Percentiles rank a stretch among this genome's conserved stretches.
Evolutionary conservation across 257 asterid genomes (phyloP).

Genomic region (Coffea canephora): DNA sequence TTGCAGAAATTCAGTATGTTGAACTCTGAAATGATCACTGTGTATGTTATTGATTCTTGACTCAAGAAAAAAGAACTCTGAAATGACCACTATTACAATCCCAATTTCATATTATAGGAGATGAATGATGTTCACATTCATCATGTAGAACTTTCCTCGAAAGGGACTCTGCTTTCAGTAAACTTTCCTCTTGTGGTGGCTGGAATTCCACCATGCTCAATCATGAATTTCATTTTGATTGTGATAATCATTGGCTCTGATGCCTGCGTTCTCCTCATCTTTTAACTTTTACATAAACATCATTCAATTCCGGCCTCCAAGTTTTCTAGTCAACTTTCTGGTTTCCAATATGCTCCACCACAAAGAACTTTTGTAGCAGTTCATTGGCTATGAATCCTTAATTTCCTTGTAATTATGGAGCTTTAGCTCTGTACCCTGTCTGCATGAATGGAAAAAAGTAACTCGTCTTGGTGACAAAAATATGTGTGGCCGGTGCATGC

Average conservation of each 20-base stretch:
- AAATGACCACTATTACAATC: not conserved
- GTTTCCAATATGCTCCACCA: not conserved
- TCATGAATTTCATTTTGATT: constrained; percentile 1
- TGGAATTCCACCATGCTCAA: not conserved
- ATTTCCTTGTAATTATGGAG: not conserved
- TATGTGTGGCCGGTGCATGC: constrained; percentile 23
- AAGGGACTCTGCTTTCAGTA: not conserved
- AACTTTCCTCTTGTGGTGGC: not conserved
- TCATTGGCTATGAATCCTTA: not conserved
- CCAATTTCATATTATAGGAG: not conserved
- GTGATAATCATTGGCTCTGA: not conserved
- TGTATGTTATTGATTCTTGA: too few species aligned
- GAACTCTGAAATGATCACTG: not conserved
- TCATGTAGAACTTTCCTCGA: not conserved
- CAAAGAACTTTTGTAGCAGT: not conserved
- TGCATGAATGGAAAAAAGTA: not conserved
- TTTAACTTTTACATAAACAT: not conserved
- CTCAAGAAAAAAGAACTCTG: too few species aligned
- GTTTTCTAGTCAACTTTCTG: not conserved
- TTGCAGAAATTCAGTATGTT: not conserved
- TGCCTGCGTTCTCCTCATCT: not conserved
- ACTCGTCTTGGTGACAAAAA: not conserved
- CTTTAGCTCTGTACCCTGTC: not conserved
- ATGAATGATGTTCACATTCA: not conserved
- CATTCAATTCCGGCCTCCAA: not conserved